A percentile compares a stretch with the other conserved stretches of the same genome.
phyloP scores from a whole-genome alignment of 2,329 filamentous ascomycete species.

The Diplocarpon rosae region DNA sequence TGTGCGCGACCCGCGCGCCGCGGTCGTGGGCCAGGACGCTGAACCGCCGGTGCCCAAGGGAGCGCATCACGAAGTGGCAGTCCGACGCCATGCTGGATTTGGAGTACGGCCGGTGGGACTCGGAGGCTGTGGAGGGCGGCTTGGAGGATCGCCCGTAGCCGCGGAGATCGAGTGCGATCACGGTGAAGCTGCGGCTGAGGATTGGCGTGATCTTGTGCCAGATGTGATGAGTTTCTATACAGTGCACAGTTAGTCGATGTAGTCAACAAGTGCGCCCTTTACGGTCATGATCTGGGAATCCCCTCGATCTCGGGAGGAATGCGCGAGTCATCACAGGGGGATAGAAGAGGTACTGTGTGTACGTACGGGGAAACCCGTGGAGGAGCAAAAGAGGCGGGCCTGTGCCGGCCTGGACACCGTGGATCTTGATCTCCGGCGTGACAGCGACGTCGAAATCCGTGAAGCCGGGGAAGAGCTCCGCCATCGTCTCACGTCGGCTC shows the following conservation, averaged over 20 bases:
- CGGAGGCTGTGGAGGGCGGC: conserved; percentile 20
- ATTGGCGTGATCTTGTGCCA: conserved; percentile 37
- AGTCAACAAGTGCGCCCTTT: too few species aligned
- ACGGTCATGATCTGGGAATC: too few species aligned
- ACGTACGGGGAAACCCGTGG: conserved; percentile 36
- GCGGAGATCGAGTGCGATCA: conserved; percentile 38
- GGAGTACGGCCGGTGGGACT: conserved; percentile 28
- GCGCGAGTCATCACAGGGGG: conserved; percentile 14
- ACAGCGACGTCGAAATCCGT: conserved; percentile 30
- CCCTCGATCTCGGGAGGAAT: too few species aligned
- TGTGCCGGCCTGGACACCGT: conserved; percentile 31
- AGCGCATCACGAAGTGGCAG: conserved; percentile 35
- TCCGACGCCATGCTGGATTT: conserved; percentile 41
- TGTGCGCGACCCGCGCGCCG: conserved; percentile 43
- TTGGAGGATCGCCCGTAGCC: conserved; percentile 42
- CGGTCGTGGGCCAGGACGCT: conserved; percentile 45
- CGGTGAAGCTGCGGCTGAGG: conserved; percentile 31
- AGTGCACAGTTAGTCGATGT: too few species aligned
- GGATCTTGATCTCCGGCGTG: conserved; percentile 32
- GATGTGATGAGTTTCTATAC: conserved; percentile 34
- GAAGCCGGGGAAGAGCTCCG: conserved; percentile 31
- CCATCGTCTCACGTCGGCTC: too few species aligned
- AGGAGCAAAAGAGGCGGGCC: conserved; percentile 35
- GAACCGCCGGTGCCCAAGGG: conserved; percentile 32
- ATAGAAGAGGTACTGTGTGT: not conserved